phyloP scores from a whole-genome alignment of 441 rosid genomes.

The Lepidium campestre region DNA sequence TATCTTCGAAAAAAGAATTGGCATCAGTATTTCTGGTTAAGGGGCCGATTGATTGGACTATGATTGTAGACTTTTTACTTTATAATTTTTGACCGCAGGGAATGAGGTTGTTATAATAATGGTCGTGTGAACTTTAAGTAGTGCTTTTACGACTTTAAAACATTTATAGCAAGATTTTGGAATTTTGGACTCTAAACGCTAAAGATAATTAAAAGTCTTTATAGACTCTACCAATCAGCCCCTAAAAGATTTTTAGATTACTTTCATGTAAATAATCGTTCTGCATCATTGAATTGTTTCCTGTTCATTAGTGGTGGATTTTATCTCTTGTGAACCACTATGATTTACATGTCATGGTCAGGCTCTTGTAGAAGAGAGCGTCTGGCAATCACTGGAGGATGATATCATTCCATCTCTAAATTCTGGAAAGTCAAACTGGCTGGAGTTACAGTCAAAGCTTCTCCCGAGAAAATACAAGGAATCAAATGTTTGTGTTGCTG shows the following conservation, averaged over 20 bases:
- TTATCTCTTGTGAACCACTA: background rate
- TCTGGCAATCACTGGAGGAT: conserved; percentile 90
- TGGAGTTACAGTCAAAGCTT: conserved; percentile 87
- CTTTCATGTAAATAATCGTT: background rate
- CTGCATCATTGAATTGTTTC: background rate
- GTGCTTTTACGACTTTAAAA: too few relatives aligned
- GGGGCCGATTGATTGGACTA: too few relatives aligned
- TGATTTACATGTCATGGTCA: conserved; percentile 26
- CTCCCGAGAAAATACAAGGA: conserved; percentile 56
- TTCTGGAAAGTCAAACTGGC: conserved; percentile 81
- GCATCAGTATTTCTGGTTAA: conserved; percentile 2
- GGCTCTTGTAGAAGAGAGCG: conserved; percentile 68
- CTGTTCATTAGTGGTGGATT: conserved; percentile 2
- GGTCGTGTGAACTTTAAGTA: too few relatives aligned
- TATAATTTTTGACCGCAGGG: too few relatives aligned
- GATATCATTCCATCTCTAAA: conserved; percentile 79
- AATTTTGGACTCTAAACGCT: too few relatives aligned
- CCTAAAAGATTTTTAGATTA: background rate
- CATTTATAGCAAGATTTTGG: too few relatives aligned
- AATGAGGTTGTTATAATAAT: too few relatives aligned
- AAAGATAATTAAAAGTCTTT: too few relatives aligned
- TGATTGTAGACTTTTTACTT: too few relatives aligned
- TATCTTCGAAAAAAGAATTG: background rate
- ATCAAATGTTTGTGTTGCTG: conserved; percentile 90
- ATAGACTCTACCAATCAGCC: too few relatives aligned